Evolutionary conservation across 257 asterid species (phyloP), one percentile per base, ranked within the genome.

Genomic region (Petunia secreta): DNA sequence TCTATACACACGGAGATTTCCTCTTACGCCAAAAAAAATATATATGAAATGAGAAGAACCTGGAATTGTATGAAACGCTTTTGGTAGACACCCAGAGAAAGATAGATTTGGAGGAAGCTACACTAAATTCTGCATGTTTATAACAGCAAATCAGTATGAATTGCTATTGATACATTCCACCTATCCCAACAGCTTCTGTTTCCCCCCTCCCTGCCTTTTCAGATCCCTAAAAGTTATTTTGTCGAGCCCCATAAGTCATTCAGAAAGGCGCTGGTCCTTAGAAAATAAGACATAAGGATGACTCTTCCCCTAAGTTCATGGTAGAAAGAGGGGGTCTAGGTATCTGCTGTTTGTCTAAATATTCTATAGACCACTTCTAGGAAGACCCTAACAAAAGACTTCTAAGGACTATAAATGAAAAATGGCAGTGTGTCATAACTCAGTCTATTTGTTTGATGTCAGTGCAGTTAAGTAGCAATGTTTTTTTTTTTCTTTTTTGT

Each of bases 1-100:
- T 25, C 77, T 34, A 50, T 71, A 71, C 60, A 71, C 48, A 50
- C 13, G 43, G 53, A 44, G 48, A 73, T 9, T 73, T 73, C 11
- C 36, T 53, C 44, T 50, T 50, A 6, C 60, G 11, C 59, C 62
- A 34, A 25, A 25, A 25, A 25, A 71, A 46, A 71, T 3, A n/a
- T 48, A 6, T 40, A 73, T 73, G 44, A 50, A 34, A 73, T 48
- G 50, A 50, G 36, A 71, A 71, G 62, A 73, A 50, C 50, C 36
- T 50, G 43, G 62, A 73, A 11, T 25, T 50, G 34, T 50, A 73
- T 34, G 50, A 50, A 34, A 50, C 4, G 77, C 46, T 52, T 52
- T 52, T 52, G 57, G 57, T 13, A 52, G 57, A 10, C 34, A 48
- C 25, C 44, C 34, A 34, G 39, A 48, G 57, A 50, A 50, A 73